Percentiles rank a stretch among this genome's conserved stretches.
Conservation (phyloP, 2,329 filamentous ascomycete species). For the Phialemonium atrogriseum region DNA sequence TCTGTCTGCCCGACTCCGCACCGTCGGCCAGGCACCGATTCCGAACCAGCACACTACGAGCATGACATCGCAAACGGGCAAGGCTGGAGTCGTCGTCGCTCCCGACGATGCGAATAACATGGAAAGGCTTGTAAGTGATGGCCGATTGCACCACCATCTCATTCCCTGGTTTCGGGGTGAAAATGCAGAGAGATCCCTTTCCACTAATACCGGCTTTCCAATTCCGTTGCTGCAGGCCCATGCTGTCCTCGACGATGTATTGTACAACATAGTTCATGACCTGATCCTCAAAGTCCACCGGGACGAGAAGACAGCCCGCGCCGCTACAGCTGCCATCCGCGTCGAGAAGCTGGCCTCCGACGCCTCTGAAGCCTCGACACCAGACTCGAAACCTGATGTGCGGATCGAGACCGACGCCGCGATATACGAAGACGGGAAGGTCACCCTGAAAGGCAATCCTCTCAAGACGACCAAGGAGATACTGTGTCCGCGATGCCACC, state of each 20-base stretch:
- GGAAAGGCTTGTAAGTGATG: slow-evolving; percentile 49
- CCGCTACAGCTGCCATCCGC: slow-evolving; percentile 54
- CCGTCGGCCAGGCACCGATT: too few species aligned
- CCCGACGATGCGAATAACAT: slow-evolving; percentile 42
- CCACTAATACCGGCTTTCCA: too few species aligned
- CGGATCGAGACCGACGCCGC: slow-evolving; percentile 60
- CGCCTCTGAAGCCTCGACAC: slow-evolving; percentile 41
- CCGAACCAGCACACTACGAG: too few species aligned
- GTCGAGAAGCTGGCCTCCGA: slow-evolving; percentile 55
- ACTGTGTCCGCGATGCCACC: slow-evolving; percentile 64
- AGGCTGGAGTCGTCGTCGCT: slow-evolving; percentile 49
- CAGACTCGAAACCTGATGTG: slow-evolving; percentile 46
- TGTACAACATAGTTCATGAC: slow-evolving; percentile 71
- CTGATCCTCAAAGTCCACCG: slow-evolving; percentile 67
- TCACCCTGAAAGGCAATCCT: slow-evolving; percentile 63
- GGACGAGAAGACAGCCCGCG: slow-evolving; percentile 68
- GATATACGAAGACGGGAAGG: slow-evolving; percentile 60
- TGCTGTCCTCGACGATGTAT: slow-evolving; percentile 62
- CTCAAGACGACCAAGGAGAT: slow-evolving; percentile 64
- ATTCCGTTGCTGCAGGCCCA: slow-evolving; percentile 40
- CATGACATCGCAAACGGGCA: slow-evolving; percentile 39
- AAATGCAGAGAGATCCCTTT: too few species aligned
- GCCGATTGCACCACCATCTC: slow-evolving; percentile 2
- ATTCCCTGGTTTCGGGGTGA: too few species aligned
- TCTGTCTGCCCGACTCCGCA: too few species aligned